Evolutionary conservation across 169 alveolate species (phyloP).

Genomic region (Theileria annulata): DNA sequence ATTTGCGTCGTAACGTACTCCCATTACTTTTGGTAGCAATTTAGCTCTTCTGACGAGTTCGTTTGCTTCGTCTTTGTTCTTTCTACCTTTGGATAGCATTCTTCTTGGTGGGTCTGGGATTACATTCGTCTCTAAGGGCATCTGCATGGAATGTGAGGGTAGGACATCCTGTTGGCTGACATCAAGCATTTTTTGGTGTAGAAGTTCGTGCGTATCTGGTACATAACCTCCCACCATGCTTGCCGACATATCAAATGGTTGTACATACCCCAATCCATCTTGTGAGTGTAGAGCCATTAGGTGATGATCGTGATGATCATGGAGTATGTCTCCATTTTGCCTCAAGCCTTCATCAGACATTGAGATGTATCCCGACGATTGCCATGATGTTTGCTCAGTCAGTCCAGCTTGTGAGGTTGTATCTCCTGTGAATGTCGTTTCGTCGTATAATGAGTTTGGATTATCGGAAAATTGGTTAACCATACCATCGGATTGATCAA

Average conservation of each 20-base stretch:
- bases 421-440: conserved; percentile 28
- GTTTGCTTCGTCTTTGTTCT: conserved; percentile 66
- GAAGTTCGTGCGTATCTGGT: conserved; percentile 17
- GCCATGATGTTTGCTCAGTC: conserved; percentile 55
- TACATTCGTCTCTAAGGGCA: conserved; percentile 31
- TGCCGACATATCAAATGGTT: conserved; percentile 39
- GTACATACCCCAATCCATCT: conserved; percentile 12
- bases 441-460: conserved; percentile 38
- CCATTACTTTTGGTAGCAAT: conserved; percentile 75
- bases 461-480: conserved; percentile 31
- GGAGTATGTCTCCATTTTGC: conserved; percentile 47
- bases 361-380: conserved; percentile 26
- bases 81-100: conserved; percentile 55
- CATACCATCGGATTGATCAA: conserved; percentile 41
- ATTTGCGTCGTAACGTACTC: conserved; percentile 78
- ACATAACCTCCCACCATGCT: conserved; percentile 50
- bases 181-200: conserved; percentile 45
- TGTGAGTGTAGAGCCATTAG: conserved; percentile 15
- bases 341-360: conserved; percentile 48
- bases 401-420: conserved; percentile 26
- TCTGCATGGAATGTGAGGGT: conserved; percentile 40
- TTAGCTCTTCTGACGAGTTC: conserved; percentile 72
- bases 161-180: conserved; percentile 44
- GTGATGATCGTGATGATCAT: conserved; percentile 43
- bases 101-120: conserved; percentile 55